phyloP scores from a whole-genome alignment of 371 early-diverging fungal species.

The Fennellomyces sp. region DNA sequence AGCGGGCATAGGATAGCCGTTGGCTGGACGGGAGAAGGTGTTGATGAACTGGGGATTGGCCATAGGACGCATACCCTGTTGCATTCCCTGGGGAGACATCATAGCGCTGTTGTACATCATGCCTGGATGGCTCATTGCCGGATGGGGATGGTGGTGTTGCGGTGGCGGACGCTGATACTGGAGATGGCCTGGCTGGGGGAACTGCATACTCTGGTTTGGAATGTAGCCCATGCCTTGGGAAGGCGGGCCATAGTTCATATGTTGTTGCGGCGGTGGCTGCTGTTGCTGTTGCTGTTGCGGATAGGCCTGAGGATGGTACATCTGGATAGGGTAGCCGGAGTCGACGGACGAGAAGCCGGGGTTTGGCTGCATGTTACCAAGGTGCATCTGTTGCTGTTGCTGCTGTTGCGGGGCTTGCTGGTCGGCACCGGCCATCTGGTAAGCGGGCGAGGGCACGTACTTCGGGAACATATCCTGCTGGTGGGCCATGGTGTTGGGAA shows the following conservation, averaged over 20 bases:
- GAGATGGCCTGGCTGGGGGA: conserved; percentile 13
- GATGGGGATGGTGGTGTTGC: conserved; percentile 15
- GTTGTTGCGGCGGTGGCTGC: conserved; percentile 16
- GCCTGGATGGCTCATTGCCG: conserved; percentile 18
- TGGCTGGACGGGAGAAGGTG: conserved; percentile 20
- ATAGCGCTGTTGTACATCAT: conserved; percentile 28
- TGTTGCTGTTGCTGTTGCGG: conserved; percentile 26
- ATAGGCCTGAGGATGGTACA: conserved; percentile 22
- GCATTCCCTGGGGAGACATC: conserved; percentile 22
- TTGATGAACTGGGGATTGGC: conserved; percentile 26
- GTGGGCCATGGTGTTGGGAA: conserved; percentile 16
- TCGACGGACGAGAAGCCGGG: conserved; percentile 7
- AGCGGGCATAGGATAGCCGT: conserved; percentile 18
- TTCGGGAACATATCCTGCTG: conserved; percentile 27
- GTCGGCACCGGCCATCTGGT: conserved; percentile 16
- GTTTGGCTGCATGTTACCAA: conserved; percentile 15
- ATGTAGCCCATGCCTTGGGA: conserved; percentile 12
- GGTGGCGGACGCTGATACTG: conserved; percentile 10
- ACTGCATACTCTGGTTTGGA: conserved; percentile 14
- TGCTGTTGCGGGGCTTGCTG: conserved; percentile 10
- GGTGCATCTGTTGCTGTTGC: conserved; percentile 22
- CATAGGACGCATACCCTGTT: not conserved
- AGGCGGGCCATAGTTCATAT: conserved; percentile 13
- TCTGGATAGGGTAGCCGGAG: conserved; percentile 13
- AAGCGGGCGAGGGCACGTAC: conserved; percentile 22